Conservation (phyloP, 2,329 filamentous ascomycete species). For the Ascochyta clinopodiicola region DNA sequence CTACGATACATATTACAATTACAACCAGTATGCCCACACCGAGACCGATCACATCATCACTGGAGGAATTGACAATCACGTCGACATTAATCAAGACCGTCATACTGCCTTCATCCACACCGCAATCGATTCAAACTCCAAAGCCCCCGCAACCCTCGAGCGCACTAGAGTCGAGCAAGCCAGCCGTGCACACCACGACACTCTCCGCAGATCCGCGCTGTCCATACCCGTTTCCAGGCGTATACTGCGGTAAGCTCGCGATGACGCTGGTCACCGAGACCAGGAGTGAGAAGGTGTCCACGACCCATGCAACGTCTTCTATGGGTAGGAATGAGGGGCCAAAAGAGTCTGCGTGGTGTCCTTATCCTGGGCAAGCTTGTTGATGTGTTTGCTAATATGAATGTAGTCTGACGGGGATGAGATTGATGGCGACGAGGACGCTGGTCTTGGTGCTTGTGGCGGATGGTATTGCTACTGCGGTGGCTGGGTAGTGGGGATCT, state of each 20-base stretch:
- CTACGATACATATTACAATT: conserved; percentile 5
- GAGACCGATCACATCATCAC: neutral
- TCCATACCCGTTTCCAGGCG: conserved; percentile 39
- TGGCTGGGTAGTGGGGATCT: neutral
- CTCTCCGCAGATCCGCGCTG: conserved; percentile 27
- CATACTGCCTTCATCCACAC: neutral
- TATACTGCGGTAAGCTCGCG: conserved; percentile 25
- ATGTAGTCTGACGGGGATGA: neutral
- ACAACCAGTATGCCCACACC: neutral
- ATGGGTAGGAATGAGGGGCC: neutral
- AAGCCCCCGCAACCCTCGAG: neutral
- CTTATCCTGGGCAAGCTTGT: conserved; percentile 20
- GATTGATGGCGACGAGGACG: conserved; percentile 1
- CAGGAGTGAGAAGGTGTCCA: neutral
- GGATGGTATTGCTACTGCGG: conserved; percentile 1
- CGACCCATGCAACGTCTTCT: neutral
- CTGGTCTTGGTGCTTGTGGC: conserved; percentile 9
- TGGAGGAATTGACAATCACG: neutral
- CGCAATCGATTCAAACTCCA: neutral
- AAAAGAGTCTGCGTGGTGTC: conserved; percentile 22
- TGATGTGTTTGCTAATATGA: neutral
- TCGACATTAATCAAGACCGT: conserved; percentile 1
- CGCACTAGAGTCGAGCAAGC: neutral
- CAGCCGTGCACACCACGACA: conserved; percentile 1
- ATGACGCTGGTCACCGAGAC: conserved; percentile 25